A percentile compares a stretch with the other conserved stretches of the same genome.
phyloP scores from a whole-genome alignment of 768 basidiomycete species.

The Amanita pallidorosea region DNA sequence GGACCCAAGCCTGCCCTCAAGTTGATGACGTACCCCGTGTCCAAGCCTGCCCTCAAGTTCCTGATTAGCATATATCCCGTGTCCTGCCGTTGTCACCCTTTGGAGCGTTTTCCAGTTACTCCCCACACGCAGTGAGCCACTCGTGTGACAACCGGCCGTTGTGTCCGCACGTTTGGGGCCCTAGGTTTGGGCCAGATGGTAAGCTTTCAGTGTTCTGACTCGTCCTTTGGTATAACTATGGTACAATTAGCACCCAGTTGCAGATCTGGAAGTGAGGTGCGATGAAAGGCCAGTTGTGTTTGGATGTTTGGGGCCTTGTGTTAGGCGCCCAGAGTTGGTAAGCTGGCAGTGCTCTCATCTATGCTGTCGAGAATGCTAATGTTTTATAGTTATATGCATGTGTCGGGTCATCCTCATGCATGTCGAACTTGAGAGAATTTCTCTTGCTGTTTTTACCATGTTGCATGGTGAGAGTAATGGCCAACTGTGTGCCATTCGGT shows the following conservation, averaged over 20 bases:
- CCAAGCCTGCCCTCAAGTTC: background rate
- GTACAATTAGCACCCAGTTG: background rate
- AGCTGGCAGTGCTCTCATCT: background rate
- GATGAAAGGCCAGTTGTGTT: background rate
- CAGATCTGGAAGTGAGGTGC: no score
- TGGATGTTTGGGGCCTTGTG: background rate
- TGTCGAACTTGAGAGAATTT: background rate
- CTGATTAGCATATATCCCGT: background rate
- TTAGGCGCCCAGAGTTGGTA: background rate
- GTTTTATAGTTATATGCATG: background rate
- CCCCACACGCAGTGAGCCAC: background rate
- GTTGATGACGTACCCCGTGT: background rate
- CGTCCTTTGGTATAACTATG: background rate
- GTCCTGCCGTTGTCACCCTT: background rate
- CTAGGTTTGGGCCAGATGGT: background rate
- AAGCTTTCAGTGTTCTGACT: background rate
- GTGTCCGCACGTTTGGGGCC: background rate
- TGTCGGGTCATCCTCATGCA: background rate
- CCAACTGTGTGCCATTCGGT: no score
- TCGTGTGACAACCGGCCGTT: background rate
- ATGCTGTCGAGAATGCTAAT: background rate
- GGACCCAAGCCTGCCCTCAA: background rate
- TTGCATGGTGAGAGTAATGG: no score
- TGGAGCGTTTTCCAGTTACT: background rate
- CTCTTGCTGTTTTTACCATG: background rate